Base-by-base conservation (phyloP, 495 filamentous ascomycete species). In the Penicillium cosmopolitanum region DNA sequence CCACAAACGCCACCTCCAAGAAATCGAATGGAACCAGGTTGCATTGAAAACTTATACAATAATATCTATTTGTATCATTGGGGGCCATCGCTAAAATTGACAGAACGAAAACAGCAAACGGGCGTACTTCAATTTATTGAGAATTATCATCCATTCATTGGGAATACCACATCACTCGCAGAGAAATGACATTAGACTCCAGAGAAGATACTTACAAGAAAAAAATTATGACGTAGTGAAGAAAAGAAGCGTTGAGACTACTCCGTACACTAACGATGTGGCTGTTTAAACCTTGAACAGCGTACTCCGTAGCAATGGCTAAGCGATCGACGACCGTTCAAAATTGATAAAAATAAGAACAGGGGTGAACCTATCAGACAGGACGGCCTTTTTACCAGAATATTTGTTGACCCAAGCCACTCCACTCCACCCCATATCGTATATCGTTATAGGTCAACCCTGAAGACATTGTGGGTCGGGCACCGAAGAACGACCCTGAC, bases 261-360 rank as follows among this genome's bases (percentile, higher is more conserved):
- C 28, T 31, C 28, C 6, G 28, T 38, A 15, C 12, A 38, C 36
- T n/a, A 38, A 38, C 11, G 15, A 13, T 38, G 42, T 9, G 42
- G 16, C 42, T 18, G 42, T 44, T n/a, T 44, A 21, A 44, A 2
- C 42, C 42, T 9, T 44, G n/a, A 44, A 19, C 16, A 9, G 42
- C n/a, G 42, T 44, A 9, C 0, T 31, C 28, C 28, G 8, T 31
- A 6, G 28, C 28, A 12, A 44, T 16, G 42, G 42, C 42, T 19
- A n/a, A 21, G 42, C 42, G 42, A 44, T 44, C 42, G n/a, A 16
- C 42, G n/a, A n/a, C 42, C 2, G 13, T 44, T 44, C 15, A 12
- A 19, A 44, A 1, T 10, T 57, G 12, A 53, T 60, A 2, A 50
- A 64, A 34, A 64, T 53, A 18, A 40, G 28, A 6, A 57, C 62